These are phyloP conservation scores for Venturia aucupariae DNA, from an alignment of 2,329 filamentous ascomycete genomes.

Conservation along the genomic window DNA sequence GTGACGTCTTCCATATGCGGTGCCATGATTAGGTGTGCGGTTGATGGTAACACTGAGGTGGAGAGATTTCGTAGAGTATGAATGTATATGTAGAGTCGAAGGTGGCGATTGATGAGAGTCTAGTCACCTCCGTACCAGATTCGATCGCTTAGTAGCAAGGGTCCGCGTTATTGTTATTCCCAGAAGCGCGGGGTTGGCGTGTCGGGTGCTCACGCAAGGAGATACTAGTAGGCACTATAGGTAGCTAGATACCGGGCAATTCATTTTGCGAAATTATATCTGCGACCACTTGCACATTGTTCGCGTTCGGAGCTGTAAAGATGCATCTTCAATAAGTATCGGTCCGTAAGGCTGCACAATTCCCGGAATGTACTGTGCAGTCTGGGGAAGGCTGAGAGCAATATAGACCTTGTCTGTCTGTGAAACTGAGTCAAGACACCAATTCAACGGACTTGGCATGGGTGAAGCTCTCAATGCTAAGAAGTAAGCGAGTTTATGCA, in stretches of 20 bases:
- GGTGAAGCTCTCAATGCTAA: too few species aligned
- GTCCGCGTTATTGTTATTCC: not conserved
- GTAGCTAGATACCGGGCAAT: too few species aligned
- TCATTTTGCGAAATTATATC: not conserved
- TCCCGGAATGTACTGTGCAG: not conserved
- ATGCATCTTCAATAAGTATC: not conserved
- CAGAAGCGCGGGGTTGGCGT: not conserved
- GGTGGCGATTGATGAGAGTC: not conserved
- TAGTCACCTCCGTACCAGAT: too few species aligned
- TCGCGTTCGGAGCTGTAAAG: too few species aligned
- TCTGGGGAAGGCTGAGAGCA: too few species aligned
- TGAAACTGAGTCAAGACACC: too few species aligned
- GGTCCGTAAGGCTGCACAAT: not conserved
- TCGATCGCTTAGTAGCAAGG: not conserved
- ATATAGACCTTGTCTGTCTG: too few species aligned
- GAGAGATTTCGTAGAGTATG: too few species aligned
- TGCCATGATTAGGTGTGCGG: slow-evolving; percentile 5
- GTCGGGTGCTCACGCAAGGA: not conserved
- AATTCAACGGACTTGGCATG: too few species aligned
- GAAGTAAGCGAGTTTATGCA: too few species aligned
- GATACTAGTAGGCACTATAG: not conserved
- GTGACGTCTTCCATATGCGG: slow-evolving; percentile 11
- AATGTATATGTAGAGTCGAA: not conserved
- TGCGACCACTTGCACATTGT: too few species aligned
- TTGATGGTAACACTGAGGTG: not conserved